Evolutionary conservation across 768 basidiomycete genomes (phyloP).

Genomic region (Phaeotremella skinneri): DNA sequence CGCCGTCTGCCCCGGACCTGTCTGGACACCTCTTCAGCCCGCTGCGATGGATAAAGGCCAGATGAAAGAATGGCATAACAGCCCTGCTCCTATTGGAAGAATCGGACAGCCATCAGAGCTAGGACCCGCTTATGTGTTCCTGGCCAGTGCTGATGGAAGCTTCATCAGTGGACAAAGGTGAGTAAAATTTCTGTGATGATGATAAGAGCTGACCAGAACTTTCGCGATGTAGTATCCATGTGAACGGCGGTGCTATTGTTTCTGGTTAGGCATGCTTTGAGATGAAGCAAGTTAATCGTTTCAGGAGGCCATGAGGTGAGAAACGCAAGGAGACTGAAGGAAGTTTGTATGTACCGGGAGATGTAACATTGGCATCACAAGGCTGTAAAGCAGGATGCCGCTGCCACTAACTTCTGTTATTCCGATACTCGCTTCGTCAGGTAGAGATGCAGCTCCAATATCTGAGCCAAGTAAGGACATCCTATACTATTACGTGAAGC

Average conservation of each 20-base stretch:
- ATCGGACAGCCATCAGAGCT: conserved; percentile 60
- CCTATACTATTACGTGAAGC: no score
- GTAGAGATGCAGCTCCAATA: no score
- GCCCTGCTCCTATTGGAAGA: conserved; percentile 53
- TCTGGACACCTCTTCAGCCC: conserved; percentile 51
- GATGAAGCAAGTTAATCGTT: neutral
- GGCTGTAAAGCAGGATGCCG: no score
- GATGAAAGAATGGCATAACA: conserved; percentile 46
- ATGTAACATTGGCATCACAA: no score
- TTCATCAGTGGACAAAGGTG: conserved; percentile 48
- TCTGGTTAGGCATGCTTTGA: conserved; percentile 15
- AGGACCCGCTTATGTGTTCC: conserved; percentile 60
- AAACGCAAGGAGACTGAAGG: no score
- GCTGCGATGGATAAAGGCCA: conserved; percentile 47
- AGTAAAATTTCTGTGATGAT: neutral
- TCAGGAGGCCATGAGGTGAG: no score
- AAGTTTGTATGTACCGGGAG: conserved; percentile 1
- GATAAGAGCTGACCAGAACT: neutral
- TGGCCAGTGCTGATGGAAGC: conserved; percentile 53
- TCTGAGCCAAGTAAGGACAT: no score
- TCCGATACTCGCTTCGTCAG: no score
- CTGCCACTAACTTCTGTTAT: no score
- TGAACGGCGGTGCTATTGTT: conserved; percentile 50
- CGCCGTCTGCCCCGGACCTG: conserved; percentile 44
- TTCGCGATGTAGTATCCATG: conserved; percentile 38